These are phyloP conservation scores for Capronia epimyces DNA, from an alignment of 2,329 filamentous ascomycete species.

Conservation along the genomic window DNA sequence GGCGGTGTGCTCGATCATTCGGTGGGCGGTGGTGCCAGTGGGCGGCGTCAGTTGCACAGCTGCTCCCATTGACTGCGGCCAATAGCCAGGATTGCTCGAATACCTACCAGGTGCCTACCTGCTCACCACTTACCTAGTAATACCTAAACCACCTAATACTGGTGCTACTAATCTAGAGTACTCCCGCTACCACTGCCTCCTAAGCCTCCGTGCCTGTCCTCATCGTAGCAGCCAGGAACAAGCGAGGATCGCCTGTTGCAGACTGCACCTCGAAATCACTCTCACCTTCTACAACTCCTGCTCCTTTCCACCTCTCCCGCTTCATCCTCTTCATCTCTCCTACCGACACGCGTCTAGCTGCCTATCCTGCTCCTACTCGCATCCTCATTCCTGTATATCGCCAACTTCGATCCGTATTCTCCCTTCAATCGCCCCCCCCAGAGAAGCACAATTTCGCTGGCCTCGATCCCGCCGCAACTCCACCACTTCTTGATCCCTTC, in stretches of 20 bases:
- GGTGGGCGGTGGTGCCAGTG: no score
- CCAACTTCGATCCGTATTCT: constrained; percentile 16
- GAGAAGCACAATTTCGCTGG: constrained; percentile 8
- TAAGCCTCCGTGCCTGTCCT: not conserved
- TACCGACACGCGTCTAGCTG: constrained; percentile 19
- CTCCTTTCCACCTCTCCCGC: constrained; percentile 9
- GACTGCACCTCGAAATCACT: constrained; percentile 16
- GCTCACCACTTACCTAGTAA: not conserved
- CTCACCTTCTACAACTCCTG: constrained; percentile 15
- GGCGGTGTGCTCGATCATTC: no score
- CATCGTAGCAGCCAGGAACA: constrained; percentile 19
- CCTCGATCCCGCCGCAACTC: not conserved
- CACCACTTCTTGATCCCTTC: not conserved
- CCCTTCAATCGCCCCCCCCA: constrained; percentile 4
- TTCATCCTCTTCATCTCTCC: constrained; percentile 14
- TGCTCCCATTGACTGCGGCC: no score
- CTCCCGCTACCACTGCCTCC: not conserved
- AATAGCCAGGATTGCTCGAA: no score
- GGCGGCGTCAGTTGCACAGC: no score
- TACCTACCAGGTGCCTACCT: no score
- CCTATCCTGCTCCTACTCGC: constrained; percentile 21
- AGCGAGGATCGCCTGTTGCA: constrained; percentile 17
- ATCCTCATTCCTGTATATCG: constrained; percentile 25
- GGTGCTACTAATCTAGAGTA: not conserved
- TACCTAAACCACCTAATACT: not conserved